Conservation (phyloP, 257 asterid species). For the Solanum boliviense region DNA sequence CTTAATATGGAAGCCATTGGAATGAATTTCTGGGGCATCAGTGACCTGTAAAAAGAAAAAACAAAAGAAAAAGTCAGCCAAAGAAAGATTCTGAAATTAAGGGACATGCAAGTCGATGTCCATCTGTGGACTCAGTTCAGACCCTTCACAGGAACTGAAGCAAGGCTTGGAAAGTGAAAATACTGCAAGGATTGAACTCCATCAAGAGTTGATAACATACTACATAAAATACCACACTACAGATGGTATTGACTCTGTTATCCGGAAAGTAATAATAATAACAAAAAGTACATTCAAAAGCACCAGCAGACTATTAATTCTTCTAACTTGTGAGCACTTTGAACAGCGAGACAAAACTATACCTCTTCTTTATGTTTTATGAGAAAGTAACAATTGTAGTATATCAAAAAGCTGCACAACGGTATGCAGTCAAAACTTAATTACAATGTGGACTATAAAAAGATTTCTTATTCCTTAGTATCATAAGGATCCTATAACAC, state of each 20-base stretch:
- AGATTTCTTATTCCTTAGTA: background rate
- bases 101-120: background rate
- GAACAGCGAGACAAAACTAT: background rate
- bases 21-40: slow-evolving; percentile 94
- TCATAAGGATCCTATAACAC: background rate
- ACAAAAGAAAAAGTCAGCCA: background rate
- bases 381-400: background rate
- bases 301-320: background rate
- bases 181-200: background rate
- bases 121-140: background rate
- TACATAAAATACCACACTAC: background rate
- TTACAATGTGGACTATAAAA: background rate
- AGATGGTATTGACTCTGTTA: background rate
- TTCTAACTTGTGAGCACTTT: background rate
- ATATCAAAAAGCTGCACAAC: background rate
- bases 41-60: slow-evolving; percentile 44
- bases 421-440: background rate
- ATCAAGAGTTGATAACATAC: background rate
- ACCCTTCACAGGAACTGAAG: background rate
- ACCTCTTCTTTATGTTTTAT: background rate
- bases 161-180: background rate
- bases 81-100: background rate
- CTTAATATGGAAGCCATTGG: slow-evolving; percentile 85
- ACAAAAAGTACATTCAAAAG: background rate
- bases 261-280: background rate